These are phyloP conservation scores for Calonectria hawksworthii DNA, from an alignment of 2,329 filamentous ascomycete genomes.

Conservation along the genomic window DNA sequence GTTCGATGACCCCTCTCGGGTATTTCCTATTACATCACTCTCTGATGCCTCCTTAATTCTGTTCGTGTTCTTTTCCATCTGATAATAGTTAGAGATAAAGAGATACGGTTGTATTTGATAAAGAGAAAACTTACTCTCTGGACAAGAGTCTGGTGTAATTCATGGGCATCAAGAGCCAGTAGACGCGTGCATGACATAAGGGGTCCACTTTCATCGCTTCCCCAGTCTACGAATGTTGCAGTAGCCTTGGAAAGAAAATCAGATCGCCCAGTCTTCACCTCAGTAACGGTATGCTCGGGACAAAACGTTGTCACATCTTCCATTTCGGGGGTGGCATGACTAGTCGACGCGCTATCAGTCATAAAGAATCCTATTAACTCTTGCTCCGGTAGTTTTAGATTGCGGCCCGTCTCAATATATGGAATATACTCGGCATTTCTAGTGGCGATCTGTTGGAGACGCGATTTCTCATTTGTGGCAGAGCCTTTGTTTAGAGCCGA, in stretches of 20 bases:
- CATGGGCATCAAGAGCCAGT: too few species aligned
- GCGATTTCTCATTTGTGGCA: neutral
- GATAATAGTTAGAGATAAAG: neutral
- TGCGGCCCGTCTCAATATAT: neutral
- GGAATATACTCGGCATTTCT: neutral
- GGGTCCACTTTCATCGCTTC: neutral
- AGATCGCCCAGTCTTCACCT: neutral
- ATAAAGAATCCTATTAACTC: neutral
- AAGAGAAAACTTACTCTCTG: neutral
- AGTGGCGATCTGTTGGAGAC: neutral
- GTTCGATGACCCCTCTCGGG: too few species aligned
- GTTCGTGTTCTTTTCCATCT: neutral
- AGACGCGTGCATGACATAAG: too few species aligned
- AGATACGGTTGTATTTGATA: too few species aligned
- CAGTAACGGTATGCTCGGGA: neutral
- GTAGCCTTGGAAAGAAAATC: neutral
- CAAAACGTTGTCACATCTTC: neutral
- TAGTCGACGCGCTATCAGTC: neutral
- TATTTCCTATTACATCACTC: too few species aligned
- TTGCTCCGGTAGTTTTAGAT: neutral
- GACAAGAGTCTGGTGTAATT: neutral
- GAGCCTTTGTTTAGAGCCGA: too few species aligned
- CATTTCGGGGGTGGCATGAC: neutral
- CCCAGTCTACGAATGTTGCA: neutral
- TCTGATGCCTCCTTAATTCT: neutral